Conservation (phyloP, 2,329 filamentous ascomycete species). For the Thielaviopsis ethacetica region DNA sequence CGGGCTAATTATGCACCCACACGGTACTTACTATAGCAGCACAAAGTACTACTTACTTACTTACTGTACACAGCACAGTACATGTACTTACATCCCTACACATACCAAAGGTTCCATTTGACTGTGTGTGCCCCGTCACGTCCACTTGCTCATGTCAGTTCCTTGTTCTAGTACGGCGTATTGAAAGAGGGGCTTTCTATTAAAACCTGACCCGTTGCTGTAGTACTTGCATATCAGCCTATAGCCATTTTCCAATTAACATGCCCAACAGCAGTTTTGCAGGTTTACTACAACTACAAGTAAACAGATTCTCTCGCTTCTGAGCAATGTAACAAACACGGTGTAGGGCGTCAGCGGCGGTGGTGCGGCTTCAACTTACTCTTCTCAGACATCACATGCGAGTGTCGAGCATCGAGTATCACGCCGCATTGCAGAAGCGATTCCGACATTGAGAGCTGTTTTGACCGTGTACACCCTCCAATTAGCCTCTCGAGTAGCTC, state of each 20-base stretch:
- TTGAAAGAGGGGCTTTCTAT: neutral
- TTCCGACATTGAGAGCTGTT: neutral
- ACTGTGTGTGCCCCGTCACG: neutral
- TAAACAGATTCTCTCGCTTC: neutral
- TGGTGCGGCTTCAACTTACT: neutral
- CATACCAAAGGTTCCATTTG: neutral
- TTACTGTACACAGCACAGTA: too few species aligned
- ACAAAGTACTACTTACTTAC: too few species aligned
- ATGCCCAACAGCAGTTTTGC: too few species aligned
- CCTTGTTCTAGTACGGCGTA: neutral
- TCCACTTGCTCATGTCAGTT: neutral
- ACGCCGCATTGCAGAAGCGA: neutral
- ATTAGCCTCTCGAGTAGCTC: neutral
- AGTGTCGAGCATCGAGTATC: too few species aligned
- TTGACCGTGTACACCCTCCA: neutral
- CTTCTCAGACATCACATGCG: neutral
- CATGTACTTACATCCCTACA: too few species aligned
- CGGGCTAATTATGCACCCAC: neutral
- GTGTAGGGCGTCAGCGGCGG: neutral
- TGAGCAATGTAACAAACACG: neutral
- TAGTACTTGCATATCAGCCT: neutral
- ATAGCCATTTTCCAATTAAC: too few species aligned
- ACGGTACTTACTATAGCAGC: neutral
- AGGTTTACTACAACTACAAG: too few species aligned
- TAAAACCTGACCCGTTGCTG: neutral